Evolutionary conservation across 1,284 basidiomycete species (phyloP).

Genomic region (Marasmius fiardii): DNA sequence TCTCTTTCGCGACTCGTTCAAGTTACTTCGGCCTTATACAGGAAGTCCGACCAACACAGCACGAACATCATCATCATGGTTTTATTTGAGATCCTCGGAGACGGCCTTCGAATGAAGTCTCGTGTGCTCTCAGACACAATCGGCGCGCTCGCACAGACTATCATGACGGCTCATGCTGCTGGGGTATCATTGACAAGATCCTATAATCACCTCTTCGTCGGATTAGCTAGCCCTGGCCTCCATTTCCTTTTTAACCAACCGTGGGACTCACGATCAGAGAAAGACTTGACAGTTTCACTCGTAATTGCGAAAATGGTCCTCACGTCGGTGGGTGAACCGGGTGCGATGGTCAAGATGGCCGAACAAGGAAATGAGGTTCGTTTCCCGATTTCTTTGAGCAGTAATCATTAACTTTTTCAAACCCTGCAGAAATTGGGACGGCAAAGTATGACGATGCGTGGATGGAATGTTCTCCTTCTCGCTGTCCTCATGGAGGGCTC

Average conservation of each 20-base stretch:
- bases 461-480: constrained; percentile 62
- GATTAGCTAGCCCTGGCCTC: constrained; percentile 47
- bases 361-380: constrained; percentile 31
- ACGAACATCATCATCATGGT: constrained; percentile 41
- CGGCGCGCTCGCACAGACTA: constrained; percentile 32
- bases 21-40: constrained; percentile 42
- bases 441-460: constrained; percentile 39
- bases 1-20: constrained; percentile 50
- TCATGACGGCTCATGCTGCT: constrained; percentile 25
- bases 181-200: constrained; percentile 21
- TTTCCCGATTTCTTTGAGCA: constrained; percentile 7
- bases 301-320: constrained; percentile 52
- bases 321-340: constrained; percentile 36
- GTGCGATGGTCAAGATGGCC: constrained; percentile 29
- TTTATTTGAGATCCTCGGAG: constrained; percentile 53
- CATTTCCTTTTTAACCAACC: constrained; percentile 49
- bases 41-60: constrained; percentile 28
- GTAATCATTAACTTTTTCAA: constrained; percentile 7
- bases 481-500: constrained; percentile 44
- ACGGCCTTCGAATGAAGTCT: constrained; percentile 51
- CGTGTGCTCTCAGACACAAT: constrained; percentile 48
- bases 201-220: constrained; percentile 26
- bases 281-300: constrained; percentile 50
- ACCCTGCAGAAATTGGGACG: constrained; percentile 38
- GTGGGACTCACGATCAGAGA: constrained; percentile 41